These are phyloP conservation scores for Scedosporium aurantiacum DNA, from an alignment of 2,329 filamentous ascomycete species.

Conservation along the genomic window DNA sequence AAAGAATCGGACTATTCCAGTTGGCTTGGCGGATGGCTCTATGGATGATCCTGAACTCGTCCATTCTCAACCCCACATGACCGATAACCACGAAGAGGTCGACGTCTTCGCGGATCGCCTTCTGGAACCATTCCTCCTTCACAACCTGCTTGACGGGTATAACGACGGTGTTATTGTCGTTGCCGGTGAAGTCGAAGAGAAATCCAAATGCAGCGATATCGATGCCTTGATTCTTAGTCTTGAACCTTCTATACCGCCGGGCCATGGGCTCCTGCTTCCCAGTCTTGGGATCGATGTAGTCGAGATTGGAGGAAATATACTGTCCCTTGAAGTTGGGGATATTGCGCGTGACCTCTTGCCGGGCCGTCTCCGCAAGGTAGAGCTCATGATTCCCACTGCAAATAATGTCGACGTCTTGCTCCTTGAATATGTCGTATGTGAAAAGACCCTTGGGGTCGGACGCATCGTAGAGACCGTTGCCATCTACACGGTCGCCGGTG, in stretches of 20 bases:
- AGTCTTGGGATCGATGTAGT: conserved; percentile 66
- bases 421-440: conserved; percentile 74
- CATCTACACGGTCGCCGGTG: conserved; percentile 86
- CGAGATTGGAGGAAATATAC: conserved; percentile 87
- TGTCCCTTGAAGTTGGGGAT: conserved; percentile 71
- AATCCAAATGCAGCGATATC: conserved; percentile 85
- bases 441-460: conserved; percentile 81
- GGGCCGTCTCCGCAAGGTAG: conserved; percentile 68
- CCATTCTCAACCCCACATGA: conserved; percentile 72
- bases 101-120: conserved; percentile 71
- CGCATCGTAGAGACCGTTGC: conserved; percentile 88
- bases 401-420: conserved; percentile 75
- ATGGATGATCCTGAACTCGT: conserved; percentile 69
- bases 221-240: conserved; percentile 78
- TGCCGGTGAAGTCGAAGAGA: conserved; percentile 83
- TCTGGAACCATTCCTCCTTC: conserved; percentile 78
- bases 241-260: conserved; percentile 77
- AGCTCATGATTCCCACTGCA: conserved; percentile 92
- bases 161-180: conserved; percentile 83
- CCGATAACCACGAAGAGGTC: conserved; percentile 82
- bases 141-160: conserved; percentile 70
- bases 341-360: conserved; percentile 66
- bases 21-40: conserved; percentile 65
- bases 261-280: conserved; percentile 66
- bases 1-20: conserved; percentile 75